Percentiles rank a stretch among this genome's conserved stretches.
These are phyloP conservation scores for Barnettozyma wickerhamii DNA, from an alignment of 805 yeast species.

Conservation along the genomic window DNA sequence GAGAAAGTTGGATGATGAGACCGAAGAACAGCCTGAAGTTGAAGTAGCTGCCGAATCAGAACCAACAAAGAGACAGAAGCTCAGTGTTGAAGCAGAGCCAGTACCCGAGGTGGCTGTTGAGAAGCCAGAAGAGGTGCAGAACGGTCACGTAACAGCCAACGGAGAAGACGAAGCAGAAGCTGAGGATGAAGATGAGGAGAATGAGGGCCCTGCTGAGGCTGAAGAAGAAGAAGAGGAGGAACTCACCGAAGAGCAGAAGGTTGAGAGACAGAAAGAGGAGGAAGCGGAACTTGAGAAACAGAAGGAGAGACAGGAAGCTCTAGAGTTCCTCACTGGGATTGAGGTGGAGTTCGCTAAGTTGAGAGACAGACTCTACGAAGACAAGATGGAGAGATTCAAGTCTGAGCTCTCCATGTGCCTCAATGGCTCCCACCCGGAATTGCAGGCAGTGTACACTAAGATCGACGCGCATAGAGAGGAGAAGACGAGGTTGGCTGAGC, in stretches of 20 bases:
- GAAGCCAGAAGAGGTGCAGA: not conserved
- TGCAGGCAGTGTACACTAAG: conserved; percentile 63
- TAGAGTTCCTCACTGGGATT: conserved; percentile 69
- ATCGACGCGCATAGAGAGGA: conserved; percentile 73
- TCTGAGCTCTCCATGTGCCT: conserved; percentile 83
- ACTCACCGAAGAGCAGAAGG: conserved; percentile 21
- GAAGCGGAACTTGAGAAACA: conserved; percentile 29
- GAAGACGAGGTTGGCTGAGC: conserved; percentile 48
- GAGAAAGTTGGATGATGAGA: conserved; percentile 8
- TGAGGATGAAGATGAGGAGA: conserved; percentile 14
- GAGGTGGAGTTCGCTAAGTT: conserved; percentile 84
- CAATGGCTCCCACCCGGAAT: conserved; percentile 89
- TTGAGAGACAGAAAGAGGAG: conserved; percentile 18
- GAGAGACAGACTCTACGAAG: conserved; percentile 81
- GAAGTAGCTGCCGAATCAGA: conserved; percentile 23
- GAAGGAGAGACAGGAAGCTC: conserved; percentile 52
- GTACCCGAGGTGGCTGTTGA: conserved; percentile 13
- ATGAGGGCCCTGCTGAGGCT: conserved; percentile 19
- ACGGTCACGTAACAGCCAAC: no score
- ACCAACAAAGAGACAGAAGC: conserved; percentile 13
- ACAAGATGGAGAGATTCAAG: conserved; percentile 70
- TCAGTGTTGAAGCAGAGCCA: conserved; percentile 10
- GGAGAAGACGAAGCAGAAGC: conserved; percentile 11
- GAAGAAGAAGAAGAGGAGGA: conserved; percentile 23
- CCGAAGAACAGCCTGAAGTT: conserved; percentile 17